Conservation (phyloP, 225 moss, liverwort and hornwort species). For the Polytrichum commune region DNA sequence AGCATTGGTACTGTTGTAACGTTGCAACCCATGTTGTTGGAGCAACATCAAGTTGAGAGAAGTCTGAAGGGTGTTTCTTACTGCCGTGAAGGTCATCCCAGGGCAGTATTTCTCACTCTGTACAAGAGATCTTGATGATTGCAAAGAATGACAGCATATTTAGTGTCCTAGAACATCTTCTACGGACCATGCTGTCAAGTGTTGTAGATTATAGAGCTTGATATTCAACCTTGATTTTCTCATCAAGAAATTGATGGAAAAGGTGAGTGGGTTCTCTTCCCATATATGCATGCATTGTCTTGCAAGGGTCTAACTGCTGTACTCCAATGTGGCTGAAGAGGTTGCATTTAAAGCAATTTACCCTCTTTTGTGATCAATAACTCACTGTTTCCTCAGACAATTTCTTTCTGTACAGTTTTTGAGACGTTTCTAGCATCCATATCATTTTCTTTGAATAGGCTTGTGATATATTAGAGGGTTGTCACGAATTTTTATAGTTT, state of each 20-base stretch:
- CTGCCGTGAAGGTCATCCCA: background rate
- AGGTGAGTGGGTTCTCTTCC: background rate
- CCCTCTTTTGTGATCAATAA: too few species aligned
- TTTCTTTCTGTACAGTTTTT: too few species aligned
- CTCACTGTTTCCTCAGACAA: too few species aligned
- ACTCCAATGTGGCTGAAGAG: too few species aligned
- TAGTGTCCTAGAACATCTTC: background rate
- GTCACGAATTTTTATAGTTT: too few species aligned
- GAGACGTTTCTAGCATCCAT: too few species aligned
- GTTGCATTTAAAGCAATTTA: too few species aligned
- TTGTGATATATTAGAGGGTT: too few species aligned
- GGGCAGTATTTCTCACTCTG: conserved; percentile 1
- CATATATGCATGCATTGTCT: background rate
- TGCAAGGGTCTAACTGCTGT: background rate
- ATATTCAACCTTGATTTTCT: background rate
- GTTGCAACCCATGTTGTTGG: background rate
- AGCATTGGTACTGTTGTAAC: background rate
- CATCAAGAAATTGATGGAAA: background rate
- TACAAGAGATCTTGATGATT: background rate
- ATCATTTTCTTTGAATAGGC: too few species aligned
- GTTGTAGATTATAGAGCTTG: background rate
- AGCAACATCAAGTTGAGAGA: conserved; percentile 1
- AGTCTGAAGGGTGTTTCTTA: background rate
- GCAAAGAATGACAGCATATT: background rate
- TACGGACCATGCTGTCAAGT: background rate